These are phyloP conservation scores for Curvularia lunata DNA, from an alignment of 2,329 filamentous ascomycete species.

Conservation along the genomic window DNA sequence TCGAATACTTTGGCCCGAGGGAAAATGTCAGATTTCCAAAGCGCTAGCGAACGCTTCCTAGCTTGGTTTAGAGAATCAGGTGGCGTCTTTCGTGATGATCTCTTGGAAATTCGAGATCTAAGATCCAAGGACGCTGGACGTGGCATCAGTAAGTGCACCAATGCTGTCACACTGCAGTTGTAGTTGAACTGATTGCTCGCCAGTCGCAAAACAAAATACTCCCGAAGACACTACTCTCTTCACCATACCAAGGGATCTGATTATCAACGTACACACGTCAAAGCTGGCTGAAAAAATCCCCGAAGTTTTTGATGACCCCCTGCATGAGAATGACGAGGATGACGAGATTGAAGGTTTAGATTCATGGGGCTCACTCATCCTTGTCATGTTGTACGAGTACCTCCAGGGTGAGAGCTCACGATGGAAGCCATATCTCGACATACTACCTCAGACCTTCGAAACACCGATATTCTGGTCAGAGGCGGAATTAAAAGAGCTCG, in stretches of 20 bases:
- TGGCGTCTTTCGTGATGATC: constrained; percentile 29
- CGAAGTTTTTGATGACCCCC: constrained; percentile 20
- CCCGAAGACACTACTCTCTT: constrained; percentile 28
- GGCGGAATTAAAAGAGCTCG: constrained; percentile 26
- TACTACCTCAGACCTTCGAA: constrained; percentile 28
- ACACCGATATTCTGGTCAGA: constrained; percentile 34
- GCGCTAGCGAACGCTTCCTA: constrained; percentile 24
- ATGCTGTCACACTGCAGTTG: fast-evolving
- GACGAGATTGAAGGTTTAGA: constrained; percentile 23
- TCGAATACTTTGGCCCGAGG: no score
- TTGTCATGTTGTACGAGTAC: constrained; percentile 31
- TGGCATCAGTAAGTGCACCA: constrained; percentile 26
- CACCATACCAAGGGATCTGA: constrained; percentile 28
- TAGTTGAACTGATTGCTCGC: background rate
- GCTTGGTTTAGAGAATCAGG: constrained; percentile 31
- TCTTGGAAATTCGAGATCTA: constrained; percentile 30
- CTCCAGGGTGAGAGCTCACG: constrained; percentile 26
- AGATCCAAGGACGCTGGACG: constrained; percentile 29
- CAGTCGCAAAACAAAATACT: constrained; percentile 27
- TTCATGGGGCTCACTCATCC: constrained; percentile 30
- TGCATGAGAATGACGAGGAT: constrained; percentile 21
- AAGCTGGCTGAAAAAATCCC: constrained; percentile 24
- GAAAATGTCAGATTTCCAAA: constrained; percentile 26
- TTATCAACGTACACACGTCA: constrained; percentile 32
- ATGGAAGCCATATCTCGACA: constrained; percentile 34